Percentiles rank a stretch among this genome's conserved stretches.
Conservation (phyloP, 228 moss, liverwort and hornwort species). For the Sphagnum magellanicum region DNA sequence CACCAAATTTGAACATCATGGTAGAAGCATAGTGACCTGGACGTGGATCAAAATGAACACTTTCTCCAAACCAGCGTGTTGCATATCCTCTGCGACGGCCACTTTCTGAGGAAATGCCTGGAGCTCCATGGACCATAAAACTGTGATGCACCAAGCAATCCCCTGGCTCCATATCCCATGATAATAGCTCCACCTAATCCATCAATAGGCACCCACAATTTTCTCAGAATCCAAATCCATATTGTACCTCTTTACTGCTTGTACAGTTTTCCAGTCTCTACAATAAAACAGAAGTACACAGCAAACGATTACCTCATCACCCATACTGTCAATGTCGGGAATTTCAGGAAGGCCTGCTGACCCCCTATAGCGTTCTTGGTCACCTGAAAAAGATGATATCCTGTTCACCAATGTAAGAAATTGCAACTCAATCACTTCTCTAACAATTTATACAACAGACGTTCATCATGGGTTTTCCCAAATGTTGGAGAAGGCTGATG, state of each 20-base stretch:
- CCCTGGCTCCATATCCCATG: slow-evolving; percentile 98
- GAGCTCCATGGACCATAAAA: slow-evolving; percentile 92
- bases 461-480: background rate
- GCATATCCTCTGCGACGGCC: slow-evolving; percentile 85
- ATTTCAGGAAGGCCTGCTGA: slow-evolving; percentile 62
- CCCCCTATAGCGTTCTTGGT: slow-evolving; percentile 69
- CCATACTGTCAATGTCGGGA: slow-evolving; percentile 78
- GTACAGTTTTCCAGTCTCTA: no score
- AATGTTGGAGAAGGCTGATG: background rate
- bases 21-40: slow-evolving; percentile 48
- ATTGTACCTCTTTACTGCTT: no score
- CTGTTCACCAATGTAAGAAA: slow-evolving; percentile 27
- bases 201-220: no score
- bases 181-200: slow-evolving; percentile 67
- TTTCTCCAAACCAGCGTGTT: slow-evolving; percentile 94
- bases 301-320: slow-evolving; percentile 50
- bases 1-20: background rate
- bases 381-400: slow-evolving; percentile 74
- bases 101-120: slow-evolving; percentile 71
- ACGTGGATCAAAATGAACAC: slow-evolving; percentile 81
- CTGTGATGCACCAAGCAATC: slow-evolving; percentile 94
- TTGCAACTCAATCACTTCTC: background rate
- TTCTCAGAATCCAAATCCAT: no score
- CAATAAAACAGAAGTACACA: background rate
- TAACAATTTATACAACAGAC: background rate